Evolutionary conservation across 2,329 filamentous ascomycete genomes (phyloP), one percentile per base, ranked within the genome.

Genomic region (Aspergillus fijiensis): DNA sequence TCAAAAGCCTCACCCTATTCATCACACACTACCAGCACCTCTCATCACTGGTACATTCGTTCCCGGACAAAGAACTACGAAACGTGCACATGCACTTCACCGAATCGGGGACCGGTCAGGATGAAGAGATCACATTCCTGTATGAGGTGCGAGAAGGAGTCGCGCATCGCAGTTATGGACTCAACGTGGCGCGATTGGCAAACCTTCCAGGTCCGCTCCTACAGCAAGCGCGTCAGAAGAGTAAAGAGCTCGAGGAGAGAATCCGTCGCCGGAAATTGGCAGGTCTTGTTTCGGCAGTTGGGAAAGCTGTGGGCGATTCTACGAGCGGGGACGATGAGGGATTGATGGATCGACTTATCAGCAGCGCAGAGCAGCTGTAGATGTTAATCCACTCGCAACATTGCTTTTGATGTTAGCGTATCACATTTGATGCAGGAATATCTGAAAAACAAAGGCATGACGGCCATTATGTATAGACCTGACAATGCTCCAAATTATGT

Each of bases 11-110:
- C 51, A 96, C 92, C 5, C 82, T 99, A 48, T 99, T 99, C 80
- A 96, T 99, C 74, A 99, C 95, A 3, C 95, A 99, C 78, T 99
- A 99, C 75, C 95, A 99, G 78, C 89, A 88, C 65, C 84, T 99
- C 0, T 82, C 84, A n/a, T 86, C 87, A 10, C 83, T 96, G 63
- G 89, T 88, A 10, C 84, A 87, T 27, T 87, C 86, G 1, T 89
- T 96, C 60, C 80, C 81, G 14, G 75, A 81, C 6, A 82, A 83
- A 1, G 89, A 86, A 69, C 73, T 97, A 67, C 87, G 84, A 67
- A 98, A 98, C 74, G 91, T 97, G 51, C 95, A 99, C 74, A 98
- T 99, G 94, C 86, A 86, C 55, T 99, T 99, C 76, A 87, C 84
- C 3, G 84, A 86, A 70, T 76, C 74, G 0, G 74, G 70, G 1